Percentiles rank a stretch among this genome's conserved stretches.
These are phyloP conservation scores for Fraxinus angustifolia DNA, from an alignment of 305 asterid species.

Conservation along the genomic window DNA sequence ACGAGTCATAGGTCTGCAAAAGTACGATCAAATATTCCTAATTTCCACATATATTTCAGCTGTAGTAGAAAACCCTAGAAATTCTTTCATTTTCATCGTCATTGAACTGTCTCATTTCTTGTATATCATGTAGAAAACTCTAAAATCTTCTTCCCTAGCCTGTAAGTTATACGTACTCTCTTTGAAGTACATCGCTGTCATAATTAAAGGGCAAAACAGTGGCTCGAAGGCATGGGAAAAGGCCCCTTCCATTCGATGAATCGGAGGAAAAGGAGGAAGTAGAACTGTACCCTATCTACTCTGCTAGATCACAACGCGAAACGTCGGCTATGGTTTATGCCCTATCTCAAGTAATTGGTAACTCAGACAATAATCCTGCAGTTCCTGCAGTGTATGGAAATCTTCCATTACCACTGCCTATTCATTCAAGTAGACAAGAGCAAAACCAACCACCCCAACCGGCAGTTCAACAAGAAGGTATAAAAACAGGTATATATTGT, in stretches of 20 bases:
- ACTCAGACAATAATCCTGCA: constrained; percentile 23
- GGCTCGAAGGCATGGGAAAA: constrained; percentile 61
- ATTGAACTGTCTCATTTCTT: not conserved
- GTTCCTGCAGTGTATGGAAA: not conserved
- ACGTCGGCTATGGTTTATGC: constrained; percentile 77
- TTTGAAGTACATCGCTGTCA: not conserved
- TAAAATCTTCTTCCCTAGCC: not conserved
- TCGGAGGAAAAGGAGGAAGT: constrained; percentile 39
- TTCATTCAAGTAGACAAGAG: not conserved
- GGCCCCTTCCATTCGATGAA: constrained; percentile 50
- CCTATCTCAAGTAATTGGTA: constrained; percentile 75
- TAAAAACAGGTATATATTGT: not conserved
- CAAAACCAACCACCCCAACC: constrained; percentile 29
- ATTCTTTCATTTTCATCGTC: not conserved
- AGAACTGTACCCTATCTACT: constrained; percentile 34
- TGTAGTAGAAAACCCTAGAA: constrained; percentile 20
- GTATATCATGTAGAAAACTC: constrained; percentile 14
- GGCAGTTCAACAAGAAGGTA: constrained; percentile 46
- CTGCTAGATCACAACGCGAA: constrained; percentile 61
- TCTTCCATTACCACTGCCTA: constrained; percentile 12
- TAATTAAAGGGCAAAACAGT: constrained; percentile 8
- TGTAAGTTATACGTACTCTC: not conserved
- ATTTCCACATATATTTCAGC: not conserved
- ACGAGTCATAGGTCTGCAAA: not conserved
- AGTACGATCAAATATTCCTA: not conserved